Base-by-base conservation (phyloP, 495 filamentous ascomycete genomes). In the Margaritispora aquatica region DNA sequence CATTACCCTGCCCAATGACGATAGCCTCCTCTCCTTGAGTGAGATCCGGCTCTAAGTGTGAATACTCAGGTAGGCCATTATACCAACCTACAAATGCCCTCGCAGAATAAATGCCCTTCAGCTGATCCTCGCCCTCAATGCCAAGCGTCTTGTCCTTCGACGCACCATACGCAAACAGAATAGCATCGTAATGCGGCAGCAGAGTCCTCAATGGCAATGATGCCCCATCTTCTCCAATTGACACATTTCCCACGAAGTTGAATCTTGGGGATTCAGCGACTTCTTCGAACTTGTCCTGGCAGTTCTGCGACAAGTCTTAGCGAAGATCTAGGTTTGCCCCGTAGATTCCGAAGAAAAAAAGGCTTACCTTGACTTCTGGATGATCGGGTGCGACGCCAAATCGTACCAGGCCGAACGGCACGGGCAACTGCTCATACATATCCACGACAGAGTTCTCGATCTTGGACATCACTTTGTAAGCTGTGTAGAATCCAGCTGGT, bases 41-140 rank as follows among this genome's bases (percentile, higher is more conserved):
- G 15, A 97, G 81, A 66, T 90, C 83, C 1, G 93, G 94, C 13
- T 78, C 76, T n/a, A 96, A 73, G 63, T 82, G 70, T 23, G 88
- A 81, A 69, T 89, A 88, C 66, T 96, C 88, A 0, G 94, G 95
- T 0, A 96, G 79, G 19, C 95, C 92, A 68, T 97, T 97, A 72
- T 98, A 98, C 94, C 94, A 98, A 17, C 93, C 94, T 5, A 98
- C 95, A 71, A 97, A 98, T 51, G 90, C 88, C 7, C 94, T 82
- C 2, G 94, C 94, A 17, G 92, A 96, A 72, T 90, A 86, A 34
- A 98, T 84, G 41, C 90, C 89, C 11, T 75, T 74, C 31, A 89
- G 63, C 15, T 70, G 71, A 10, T 85, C 74, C 66, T 98, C 94
- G n/a, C 92, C 90, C 0, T 87, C 85, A 44, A 98, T 89, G 0